phyloP scores from a whole-genome alignment of 2,329 filamentous ascomycete species.

The Talaromyces atroroseus region DNA sequence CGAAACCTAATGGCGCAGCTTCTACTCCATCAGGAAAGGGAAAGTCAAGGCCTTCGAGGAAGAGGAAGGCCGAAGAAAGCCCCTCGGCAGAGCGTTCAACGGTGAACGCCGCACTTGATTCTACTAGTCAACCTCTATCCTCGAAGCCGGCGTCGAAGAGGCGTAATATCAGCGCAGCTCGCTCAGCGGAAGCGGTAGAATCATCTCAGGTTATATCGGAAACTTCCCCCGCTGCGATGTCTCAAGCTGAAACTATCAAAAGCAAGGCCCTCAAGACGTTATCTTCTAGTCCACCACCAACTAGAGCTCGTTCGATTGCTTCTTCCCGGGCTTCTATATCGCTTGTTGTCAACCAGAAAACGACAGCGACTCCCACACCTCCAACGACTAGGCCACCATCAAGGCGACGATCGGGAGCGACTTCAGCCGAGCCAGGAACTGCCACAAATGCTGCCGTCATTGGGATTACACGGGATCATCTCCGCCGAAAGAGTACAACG shows the following conservation, averaged over 20 bases:
- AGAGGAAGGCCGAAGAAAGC: conserved; percentile 52
- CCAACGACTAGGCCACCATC: conserved; percentile 28
- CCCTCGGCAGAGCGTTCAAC: conserved; percentile 7
- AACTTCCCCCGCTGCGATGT: neutral
- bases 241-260: neutral
- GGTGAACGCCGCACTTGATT: neutral
- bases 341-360: conserved; percentile 15
- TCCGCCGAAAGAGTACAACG: conserved; percentile 39
- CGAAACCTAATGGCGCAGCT: conserved; percentile 3
- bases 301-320: conserved; percentile 9
- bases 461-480: conserved; percentile 24
- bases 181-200: conserved; percentile 13
- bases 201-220: neutral
- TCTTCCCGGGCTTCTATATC: conserved; percentile 4
- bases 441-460: conserved; percentile 6
- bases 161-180: conserved; percentile 28
- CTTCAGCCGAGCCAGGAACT: conserved; percentile 23
- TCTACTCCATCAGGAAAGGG: conserved; percentile 16
- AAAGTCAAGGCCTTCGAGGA: conserved; percentile 33
- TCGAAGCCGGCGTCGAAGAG: conserved; percentile 25
- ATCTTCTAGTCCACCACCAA: conserved; percentile 10
- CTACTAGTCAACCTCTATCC: conserved; percentile 1
- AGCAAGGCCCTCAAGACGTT: neutral
- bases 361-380: conserved; percentile 25
- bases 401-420: conserved; percentile 25